Percentiles rank a stretch among this genome's conserved stretches.
phyloP scores from a whole-genome alignment of 352 stramenopile genomes.

The Phytopythium aichiense region DNA sequence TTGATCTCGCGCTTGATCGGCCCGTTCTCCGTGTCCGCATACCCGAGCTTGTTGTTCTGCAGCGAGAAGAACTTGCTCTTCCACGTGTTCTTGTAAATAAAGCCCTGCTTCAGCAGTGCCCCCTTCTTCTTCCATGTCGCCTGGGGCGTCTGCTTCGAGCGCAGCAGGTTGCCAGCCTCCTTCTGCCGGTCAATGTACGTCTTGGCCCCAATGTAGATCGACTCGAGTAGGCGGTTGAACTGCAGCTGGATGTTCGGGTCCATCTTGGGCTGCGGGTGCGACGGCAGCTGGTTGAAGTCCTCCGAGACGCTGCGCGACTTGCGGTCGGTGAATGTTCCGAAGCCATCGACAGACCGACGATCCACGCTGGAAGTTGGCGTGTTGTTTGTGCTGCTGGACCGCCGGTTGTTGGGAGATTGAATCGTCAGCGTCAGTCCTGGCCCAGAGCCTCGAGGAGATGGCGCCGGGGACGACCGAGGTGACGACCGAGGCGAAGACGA shows the following conservation, averaged over 20 bases:
- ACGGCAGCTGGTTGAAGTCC: conserved; percentile 58
- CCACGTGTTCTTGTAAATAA: conserved; percentile 91
- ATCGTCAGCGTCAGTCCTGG: conserved; percentile 65
- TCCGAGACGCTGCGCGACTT: conserved; percentile 80
- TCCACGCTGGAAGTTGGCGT: conserved; percentile 48
- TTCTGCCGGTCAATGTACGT: conserved; percentile 80
- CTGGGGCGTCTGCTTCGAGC: conserved; percentile 54
- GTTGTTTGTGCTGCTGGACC: conserved; percentile 55
- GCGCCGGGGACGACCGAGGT: conserved; percentile 49
- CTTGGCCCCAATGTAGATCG: conserved; percentile 82
- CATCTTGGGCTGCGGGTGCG: conserved; percentile 75
- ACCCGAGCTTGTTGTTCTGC: conserved; percentile 86
- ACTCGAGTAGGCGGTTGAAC: conserved; percentile 81
- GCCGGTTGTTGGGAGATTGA: conserved; percentile 64
- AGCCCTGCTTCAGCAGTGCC: conserved; percentile 81
- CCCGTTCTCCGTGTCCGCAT: conserved; percentile 73
- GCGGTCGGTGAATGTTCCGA: conserved; percentile 34
- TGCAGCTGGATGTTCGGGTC: conserved; percentile 79
- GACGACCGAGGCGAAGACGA: conserved; percentile 66
- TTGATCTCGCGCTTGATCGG: conserved; percentile 88
- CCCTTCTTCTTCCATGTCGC: conserved; percentile 91
- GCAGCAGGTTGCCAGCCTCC: conserved; percentile 52
- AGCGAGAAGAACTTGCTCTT: conserved; percentile 85
- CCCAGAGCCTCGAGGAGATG: conserved; percentile 43
- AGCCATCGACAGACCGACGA: conserved; percentile 26